phyloP scores from a whole-genome alignment of 345 rosid species.

The Cardiospermum halicacabum region DNA sequence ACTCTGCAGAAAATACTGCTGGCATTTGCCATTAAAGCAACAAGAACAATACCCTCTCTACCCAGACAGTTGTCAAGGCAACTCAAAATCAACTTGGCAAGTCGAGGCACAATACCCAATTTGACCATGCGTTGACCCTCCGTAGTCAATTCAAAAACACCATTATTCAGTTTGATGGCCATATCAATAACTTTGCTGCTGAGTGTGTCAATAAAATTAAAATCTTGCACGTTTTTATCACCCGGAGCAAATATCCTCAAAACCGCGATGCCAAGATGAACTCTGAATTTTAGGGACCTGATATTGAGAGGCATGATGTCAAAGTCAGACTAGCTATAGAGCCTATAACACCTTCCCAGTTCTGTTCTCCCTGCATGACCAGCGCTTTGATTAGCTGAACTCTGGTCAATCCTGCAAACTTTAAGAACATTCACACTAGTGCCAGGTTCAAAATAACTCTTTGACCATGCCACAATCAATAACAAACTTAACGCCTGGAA shows the following conservation, averaged over 20 bases:
- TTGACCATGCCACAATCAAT: constrained; percentile 86
- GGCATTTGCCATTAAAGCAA: constrained; percentile 84
- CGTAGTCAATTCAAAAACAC: constrained; percentile 49
- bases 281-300: constrained; percentile 94
- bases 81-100: constrained; percentile 70
- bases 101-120: constrained; percentile 88
- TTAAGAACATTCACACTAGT: constrained; percentile 83
- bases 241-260: constrained; percentile 81
- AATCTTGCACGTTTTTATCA: constrained; percentile 43
- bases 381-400: constrained; percentile 89
- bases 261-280: constrained; percentile 87
- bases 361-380: constrained; percentile 98
- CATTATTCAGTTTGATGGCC: constrained; percentile 46
- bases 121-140: constrained; percentile 65
- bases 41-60: constrained; percentile 86
- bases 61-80: constrained; percentile 49
- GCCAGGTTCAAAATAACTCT: constrained; percentile 65
- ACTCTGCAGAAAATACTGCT: constrained; percentile 89
- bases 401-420: constrained; percentile 65
- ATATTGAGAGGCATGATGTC: constrained; percentile 50
- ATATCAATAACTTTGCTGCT: constrained; percentile 54
- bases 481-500: constrained; percentile 88
- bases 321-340: constrained; percentile 52
- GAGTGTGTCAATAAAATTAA: constrained; percentile 92
- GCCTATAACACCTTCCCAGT: constrained; percentile 82